These are phyloP conservation scores for Colletotrichum tropicicola DNA, from an alignment of 2,329 filamentous ascomycete genomes.

Conservation along the genomic window DNA sequence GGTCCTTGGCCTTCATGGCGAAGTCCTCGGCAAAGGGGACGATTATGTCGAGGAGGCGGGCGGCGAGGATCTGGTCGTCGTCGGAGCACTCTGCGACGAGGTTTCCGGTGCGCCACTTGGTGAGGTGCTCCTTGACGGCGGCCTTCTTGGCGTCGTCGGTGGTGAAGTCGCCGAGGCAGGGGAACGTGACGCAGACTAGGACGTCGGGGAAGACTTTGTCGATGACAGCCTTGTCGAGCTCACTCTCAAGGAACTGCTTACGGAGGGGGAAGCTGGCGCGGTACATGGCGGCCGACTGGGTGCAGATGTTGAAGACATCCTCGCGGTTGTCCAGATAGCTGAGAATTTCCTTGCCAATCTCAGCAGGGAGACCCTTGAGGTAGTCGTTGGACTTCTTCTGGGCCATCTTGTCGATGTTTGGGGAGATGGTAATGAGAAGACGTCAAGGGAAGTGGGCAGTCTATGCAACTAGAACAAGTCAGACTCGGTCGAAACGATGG, in stretches of 20 bases:
- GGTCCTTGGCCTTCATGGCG: background rate
- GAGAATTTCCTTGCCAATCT: background rate
- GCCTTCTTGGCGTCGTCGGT: background rate
- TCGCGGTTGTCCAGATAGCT: background rate
- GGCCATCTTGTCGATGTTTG: background rate
- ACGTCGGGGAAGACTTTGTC: background rate
- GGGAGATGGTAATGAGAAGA: background rate
- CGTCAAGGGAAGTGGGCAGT: too few relatives aligned
- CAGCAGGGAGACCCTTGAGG: background rate
- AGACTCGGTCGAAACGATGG: too few relatives aligned
- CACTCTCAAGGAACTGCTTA: background rate
- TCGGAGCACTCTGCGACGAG: background rate
- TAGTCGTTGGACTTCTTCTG: background rate
- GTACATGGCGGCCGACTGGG: background rate
- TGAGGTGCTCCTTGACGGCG: background rate
- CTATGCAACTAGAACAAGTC: too few relatives aligned
- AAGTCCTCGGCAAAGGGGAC: slow-evolving; percentile 3
- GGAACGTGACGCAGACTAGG: background rate
- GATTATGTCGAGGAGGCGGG: background rate
- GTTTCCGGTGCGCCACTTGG: background rate
- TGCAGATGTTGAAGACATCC: background rate
- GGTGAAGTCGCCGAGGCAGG: background rate
- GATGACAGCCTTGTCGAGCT: background rate
- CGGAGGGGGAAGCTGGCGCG: background rate
- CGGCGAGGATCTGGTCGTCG: background rate